Percentiles rank a stretch among this genome's conserved stretches.
phyloP scores from a whole-genome alignment of 1,284 basidiomycete genomes.

The Bjerkandera adusta region DNA sequence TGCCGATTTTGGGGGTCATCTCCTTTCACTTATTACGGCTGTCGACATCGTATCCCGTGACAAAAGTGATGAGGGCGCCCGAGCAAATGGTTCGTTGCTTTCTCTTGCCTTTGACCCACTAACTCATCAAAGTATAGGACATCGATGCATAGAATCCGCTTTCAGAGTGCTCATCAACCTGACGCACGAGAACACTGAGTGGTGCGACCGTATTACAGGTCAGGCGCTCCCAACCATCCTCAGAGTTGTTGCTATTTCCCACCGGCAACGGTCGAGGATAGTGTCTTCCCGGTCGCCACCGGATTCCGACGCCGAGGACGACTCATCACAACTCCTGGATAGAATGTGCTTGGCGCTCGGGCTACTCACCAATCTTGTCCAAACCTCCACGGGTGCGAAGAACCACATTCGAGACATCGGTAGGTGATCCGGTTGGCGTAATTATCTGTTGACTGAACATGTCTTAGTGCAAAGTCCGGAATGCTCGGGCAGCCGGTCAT shows the following conservation, averaged over 20 bases:
- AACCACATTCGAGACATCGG: slow-evolving; percentile 43
- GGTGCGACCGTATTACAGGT: slow-evolving; percentile 49
- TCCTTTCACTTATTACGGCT: no score
- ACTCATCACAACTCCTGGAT: slow-evolving; percentile 47
- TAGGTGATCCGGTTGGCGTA: slow-evolving; percentile 28
- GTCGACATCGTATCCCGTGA: slow-evolving; percentile 33
- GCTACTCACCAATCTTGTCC: slow-evolving; percentile 69
- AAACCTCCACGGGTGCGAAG: slow-evolving; percentile 48
- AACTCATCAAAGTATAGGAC: slow-evolving; percentile 29
- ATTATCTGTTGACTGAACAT: slow-evolving; percentile 8
- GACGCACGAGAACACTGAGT: slow-evolving; percentile 55
- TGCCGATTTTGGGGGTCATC: no score
- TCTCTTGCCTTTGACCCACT: slow-evolving; percentile 3
- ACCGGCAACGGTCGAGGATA: slow-evolving; percentile 21
- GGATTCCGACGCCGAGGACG: slow-evolving; percentile 22
- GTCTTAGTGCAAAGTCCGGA: slow-evolving; percentile 42
- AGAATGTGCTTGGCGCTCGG: slow-evolving; percentile 68
- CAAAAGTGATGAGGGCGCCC: slow-evolving; percentile 16
- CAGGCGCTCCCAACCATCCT: slow-evolving; percentile 45
- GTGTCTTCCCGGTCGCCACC: slow-evolving; percentile 14
- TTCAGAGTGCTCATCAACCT: slow-evolving; percentile 68
- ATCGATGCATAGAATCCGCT: slow-evolving; percentile 50
- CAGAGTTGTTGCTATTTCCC: slow-evolving; percentile 40
- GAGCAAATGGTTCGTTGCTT: slow-evolving; percentile 2
- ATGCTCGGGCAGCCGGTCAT: slow-evolving; percentile 46